phyloP scores from a whole-genome alignment of 441 rosid genomes.

The Geranium incanum region DNA sequence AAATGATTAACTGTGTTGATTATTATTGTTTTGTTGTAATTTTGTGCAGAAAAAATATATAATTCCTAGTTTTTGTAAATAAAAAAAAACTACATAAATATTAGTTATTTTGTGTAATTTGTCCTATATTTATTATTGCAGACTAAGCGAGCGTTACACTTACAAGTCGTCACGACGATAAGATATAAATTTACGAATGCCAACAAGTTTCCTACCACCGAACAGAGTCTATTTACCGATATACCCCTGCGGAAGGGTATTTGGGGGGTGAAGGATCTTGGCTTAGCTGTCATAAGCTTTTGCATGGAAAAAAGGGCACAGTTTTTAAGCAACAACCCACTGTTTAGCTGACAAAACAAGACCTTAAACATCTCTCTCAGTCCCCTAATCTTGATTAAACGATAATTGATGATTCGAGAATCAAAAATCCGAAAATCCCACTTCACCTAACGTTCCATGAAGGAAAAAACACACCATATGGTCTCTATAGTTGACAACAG shows the following conservation, averaged over 20 bases:
- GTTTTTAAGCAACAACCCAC: background rate
- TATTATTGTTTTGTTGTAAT: too few relatives aligned
- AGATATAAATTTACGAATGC: background rate
- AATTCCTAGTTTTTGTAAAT: too few relatives aligned
- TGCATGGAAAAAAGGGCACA: background rate
- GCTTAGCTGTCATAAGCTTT: background rate
- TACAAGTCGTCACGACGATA: background rate
- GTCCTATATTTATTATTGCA: background rate
- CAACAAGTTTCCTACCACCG: background rate
- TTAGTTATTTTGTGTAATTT: background rate
- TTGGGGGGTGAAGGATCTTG: too few relatives aligned
- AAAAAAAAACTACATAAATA: too few relatives aligned
- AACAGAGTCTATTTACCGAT: background rate
- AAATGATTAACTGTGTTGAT: too few relatives aligned
- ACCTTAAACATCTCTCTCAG: conserved; percentile 2
- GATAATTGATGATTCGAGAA: background rate
- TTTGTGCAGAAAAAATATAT: too few relatives aligned
- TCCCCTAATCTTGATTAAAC: background rate
- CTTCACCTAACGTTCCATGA: background rate
- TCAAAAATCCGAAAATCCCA: background rate
- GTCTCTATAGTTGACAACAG: background rate
- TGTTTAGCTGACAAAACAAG: conserved; percentile 1
- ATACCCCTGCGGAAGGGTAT: background rate
- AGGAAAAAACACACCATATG: conserved; percentile 3
- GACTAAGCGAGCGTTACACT: background rate